Percentiles rank a stretch among this genome's conserved stretches.
phyloP scores from a whole-genome alignment of 129 eudicot species.

The Saposhnikovia divaricata region DNA sequence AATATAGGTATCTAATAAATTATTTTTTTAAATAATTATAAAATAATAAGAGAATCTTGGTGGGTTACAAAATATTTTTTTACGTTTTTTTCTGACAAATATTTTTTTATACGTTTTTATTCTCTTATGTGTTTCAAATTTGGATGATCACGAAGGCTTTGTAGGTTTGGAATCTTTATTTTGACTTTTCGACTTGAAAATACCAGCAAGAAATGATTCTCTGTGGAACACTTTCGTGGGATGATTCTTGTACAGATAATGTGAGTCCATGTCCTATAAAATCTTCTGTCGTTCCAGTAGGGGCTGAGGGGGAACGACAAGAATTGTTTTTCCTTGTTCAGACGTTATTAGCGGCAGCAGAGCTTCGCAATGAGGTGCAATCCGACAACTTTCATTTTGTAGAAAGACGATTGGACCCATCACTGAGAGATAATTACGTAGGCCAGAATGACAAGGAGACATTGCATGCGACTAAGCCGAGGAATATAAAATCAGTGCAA shows the following conservation, averaged over 20 bases:
- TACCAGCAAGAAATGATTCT: no score
- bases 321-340: constrained; percentile 56
- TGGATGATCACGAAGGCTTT: no score
- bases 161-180: no score
- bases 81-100: no score
- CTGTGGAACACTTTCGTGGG: constrained; percentile 92
- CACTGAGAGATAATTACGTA: constrained; percentile 55
- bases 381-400: constrained; percentile 62
- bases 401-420: constrained; percentile 84
- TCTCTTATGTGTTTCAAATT: no score
- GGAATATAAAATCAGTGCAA: constrained; percentile 43
- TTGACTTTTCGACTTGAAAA: no score
- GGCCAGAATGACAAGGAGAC: constrained; percentile 41
- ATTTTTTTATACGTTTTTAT: no score
- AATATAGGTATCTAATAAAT: no score
- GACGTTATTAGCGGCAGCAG: constrained; percentile 54
- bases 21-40: no score
- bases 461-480: constrained; percentile 41
- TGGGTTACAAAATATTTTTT: no score
- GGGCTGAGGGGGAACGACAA: constrained; percentile 46
- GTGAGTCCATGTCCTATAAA: constrained; percentile 33
- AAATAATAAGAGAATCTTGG: no score
- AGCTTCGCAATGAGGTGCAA: constrained; percentile 32
- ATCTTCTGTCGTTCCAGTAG: constrained; percentile 35
- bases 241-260: constrained; percentile 45